Conservation (phyloP, 495 filamentous ascomycete genomes). For the Podospora conica region DNA sequence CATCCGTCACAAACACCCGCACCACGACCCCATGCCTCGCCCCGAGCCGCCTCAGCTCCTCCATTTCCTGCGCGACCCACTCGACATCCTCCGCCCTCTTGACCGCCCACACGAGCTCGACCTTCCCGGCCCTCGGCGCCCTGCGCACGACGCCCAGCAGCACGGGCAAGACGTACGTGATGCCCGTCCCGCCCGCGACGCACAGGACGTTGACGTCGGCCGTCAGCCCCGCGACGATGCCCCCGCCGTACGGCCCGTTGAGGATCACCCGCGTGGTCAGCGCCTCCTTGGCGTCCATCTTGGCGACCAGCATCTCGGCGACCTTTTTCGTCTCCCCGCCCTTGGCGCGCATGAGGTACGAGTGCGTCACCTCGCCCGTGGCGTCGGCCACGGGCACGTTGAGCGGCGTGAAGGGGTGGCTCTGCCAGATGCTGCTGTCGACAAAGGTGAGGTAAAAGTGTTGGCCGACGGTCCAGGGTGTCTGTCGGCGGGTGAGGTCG, state of each 20-base stretch:
- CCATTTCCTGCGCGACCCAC: conserved; percentile 55
- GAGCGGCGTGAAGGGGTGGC: conserved; percentile 60
- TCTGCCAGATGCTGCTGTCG: conserved; percentile 55
- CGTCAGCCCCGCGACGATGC: conserved; percentile 35
- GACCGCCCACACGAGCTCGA: conserved; percentile 60
- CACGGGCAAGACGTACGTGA: conserved; percentile 56
- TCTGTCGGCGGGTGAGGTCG: conserved; percentile 50
- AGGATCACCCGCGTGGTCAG: conserved; percentile 47
- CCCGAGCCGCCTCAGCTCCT: conserved; percentile 35
- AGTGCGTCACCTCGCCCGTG: conserved; percentile 39
- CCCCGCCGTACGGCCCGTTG: conserved; percentile 54
- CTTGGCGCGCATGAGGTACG: conserved; percentile 56
- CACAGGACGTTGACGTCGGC: conserved; percentile 50
- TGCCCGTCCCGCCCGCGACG: conserved; percentile 59
- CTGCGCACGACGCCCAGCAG: conserved; percentile 40
- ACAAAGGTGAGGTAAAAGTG: conserved; percentile 62
- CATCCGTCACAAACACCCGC: conserved; percentile 53
- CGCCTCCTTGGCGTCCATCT: not conserved
- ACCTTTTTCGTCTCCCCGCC: conserved; percentile 55
- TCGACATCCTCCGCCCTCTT: conserved; percentile 45
- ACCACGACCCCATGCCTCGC: conserved; percentile 40
- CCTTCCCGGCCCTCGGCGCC: conserved; percentile 21
- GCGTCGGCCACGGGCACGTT: conserved; percentile 38
- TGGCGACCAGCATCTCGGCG: conserved; percentile 33
- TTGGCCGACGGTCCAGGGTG: conserved; percentile 54